Conservation (phyloP, 108 stramenopile genomes). For the Chaetoceros muelleri region DNA sequence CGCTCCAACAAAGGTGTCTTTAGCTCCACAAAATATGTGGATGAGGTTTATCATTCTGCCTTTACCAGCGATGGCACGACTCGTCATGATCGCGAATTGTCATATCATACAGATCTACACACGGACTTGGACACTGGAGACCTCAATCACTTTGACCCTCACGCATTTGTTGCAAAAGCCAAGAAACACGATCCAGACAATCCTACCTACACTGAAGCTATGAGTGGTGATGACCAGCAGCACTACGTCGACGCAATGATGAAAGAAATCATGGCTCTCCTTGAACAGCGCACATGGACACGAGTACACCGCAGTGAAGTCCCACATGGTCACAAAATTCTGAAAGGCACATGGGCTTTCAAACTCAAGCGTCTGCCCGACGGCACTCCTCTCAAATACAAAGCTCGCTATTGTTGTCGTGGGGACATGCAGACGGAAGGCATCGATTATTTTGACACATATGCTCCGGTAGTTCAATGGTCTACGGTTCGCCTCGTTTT, state of each 20-base stretch:
- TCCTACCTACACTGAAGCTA: neutral
- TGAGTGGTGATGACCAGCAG: neutral
- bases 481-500: conserved; percentile 13
- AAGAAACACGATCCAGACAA: neutral
- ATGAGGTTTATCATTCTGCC: neutral
- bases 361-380: conserved; percentile 18
- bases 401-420: conserved; percentile 13
- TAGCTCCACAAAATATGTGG: neutral
- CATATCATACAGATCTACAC: neutral
- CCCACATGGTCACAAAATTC: too few species aligned
- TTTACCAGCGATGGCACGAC: neutral
- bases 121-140: neutral
- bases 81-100: neutral
- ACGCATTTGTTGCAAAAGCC: neutral
- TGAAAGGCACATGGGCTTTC: conserved; percentile 12
- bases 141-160: neutral
- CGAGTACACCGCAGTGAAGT: neutral
- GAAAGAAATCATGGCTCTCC: neutral
- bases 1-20: neutral
- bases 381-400: conserved; percentile 16
- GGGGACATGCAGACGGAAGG: conserved; percentile 10
- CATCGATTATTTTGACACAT: conserved; percentile 18
- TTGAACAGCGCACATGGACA: conserved; percentile 3
- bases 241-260: neutral
- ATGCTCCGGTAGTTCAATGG: conserved; percentile 36